Base-by-base conservation (phyloP, 257 asterid genomes). In the Nicotiana sylvestris region DNA sequence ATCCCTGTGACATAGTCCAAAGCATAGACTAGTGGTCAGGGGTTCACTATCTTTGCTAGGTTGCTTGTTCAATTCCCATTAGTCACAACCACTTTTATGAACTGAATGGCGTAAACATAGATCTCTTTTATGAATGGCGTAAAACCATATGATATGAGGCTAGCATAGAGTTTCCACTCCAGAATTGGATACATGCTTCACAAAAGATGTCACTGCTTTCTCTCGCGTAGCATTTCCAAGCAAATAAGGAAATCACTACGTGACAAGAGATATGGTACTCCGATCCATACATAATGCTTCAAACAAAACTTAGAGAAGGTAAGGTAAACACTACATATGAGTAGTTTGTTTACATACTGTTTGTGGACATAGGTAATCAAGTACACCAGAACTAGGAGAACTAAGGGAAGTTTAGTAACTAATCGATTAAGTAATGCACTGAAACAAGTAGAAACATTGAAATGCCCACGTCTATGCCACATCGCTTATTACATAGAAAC, bases 391-490 rank as follows among this genome's bases (percentile, higher is more conserved):
- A 53, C 18, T 53, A 9, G 51, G 51, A 43, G 51, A 43, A 43
- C 3, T 43, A 9, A 1, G 51, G 51, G 11, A 49, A 74, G 62
- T 76, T 29, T 29, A 16, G 64, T 76, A 51, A 76, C 7, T 39
- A 6, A 27, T 4, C 16, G 27, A 49, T 49, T 51, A 29, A 8
- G 15, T 16, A 9, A 66, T 66, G 65, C 83, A 79, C 57, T 78
- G 82, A 39, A 60, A 30, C 53, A 56, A 82, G 74, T 11, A 82
- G 35, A 70, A 35, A 82, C 70, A 49, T 60, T 72, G 60, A 21
- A 12, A 15, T 74, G 62, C 53, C 53, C 80, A 51, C 29, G 17
- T 15, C 80, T 4, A 74, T 25, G 43, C 2, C 64, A 8, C 4
- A 9, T 15, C 46, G 16, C 7, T 81, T 81, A 66, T 67, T 81